Conservation (phyloP, 2,329 filamentous ascomycete species). For the Cordyceps javanica region DNA sequence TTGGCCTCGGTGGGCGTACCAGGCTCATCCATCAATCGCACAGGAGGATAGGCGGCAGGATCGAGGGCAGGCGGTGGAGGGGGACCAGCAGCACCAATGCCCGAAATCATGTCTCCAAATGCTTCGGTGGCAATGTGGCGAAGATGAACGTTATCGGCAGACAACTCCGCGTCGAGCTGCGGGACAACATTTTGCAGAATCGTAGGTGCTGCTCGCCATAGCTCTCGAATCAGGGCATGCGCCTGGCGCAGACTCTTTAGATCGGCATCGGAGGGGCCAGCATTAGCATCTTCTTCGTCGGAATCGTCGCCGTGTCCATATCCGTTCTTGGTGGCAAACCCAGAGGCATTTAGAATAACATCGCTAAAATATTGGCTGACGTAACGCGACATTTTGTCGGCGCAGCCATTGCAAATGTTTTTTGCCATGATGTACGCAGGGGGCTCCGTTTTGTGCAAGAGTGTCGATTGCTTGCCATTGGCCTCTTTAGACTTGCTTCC, state of each 20-base stretch:
- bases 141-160: slow-evolving; percentile 80
- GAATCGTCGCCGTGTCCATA: slow-evolving; percentile 55
- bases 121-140: slow-evolving; percentile 88
- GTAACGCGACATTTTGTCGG: slow-evolving; percentile 91
- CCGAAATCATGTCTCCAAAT: slow-evolving; percentile 88
- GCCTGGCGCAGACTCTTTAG: slow-evolving; percentile 84
- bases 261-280: slow-evolving; percentile 72
- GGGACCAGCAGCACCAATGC: slow-evolving; percentile 85
- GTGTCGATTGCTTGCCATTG: slow-evolving; percentile 73
- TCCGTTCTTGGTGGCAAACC: slow-evolving; percentile 50
- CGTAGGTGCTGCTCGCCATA: slow-evolving; percentile 86
- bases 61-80: slow-evolving; percentile 68
- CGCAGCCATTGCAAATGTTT: slow-evolving; percentile 80
- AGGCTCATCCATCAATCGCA: slow-evolving; percentile 54
- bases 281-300: slow-evolving; percentile 54
- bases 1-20: slow-evolving; percentile 43
- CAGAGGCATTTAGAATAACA: slow-evolving; percentile 84
- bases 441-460: slow-evolving; percentile 81
- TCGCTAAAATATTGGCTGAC: slow-evolving; percentile 97
- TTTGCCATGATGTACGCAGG: slow-evolving; percentile 96
- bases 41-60: slow-evolving; percentile 76
- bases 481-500: slow-evolving; percentile 55
- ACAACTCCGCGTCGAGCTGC: slow-evolving; percentile 86
- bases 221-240: slow-evolving; percentile 79
- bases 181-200: slow-evolving; percentile 91